Percentiles rank a stretch among this genome's conserved stretches.
Conservation (phyloP, 495 filamentous ascomycete species). For the Staphylotrichum longicolle region DNA sequence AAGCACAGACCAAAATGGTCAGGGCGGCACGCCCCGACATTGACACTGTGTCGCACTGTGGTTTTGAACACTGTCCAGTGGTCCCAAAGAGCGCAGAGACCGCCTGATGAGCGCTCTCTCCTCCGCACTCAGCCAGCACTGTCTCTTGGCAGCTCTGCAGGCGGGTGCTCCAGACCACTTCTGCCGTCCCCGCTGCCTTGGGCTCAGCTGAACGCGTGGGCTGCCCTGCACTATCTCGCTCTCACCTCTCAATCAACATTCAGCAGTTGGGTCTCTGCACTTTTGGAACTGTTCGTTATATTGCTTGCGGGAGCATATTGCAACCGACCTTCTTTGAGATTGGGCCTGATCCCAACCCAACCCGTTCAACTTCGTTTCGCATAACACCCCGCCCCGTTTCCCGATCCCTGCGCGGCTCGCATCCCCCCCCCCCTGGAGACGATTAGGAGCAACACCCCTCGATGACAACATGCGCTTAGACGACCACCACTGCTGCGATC, state of each 20-base stretch:
- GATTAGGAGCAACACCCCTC: constrained; percentile 8
- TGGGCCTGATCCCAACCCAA: not conserved
- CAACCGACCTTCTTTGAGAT: constrained; percentile 2
- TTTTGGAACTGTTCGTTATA: not conserved
- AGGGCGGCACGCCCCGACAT: too few relatives aligned
- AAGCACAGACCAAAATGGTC: too few relatives aligned
- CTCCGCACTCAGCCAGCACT: constrained; percentile 1
- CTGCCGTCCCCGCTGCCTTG: not conserved
- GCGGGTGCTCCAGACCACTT: not conserved
- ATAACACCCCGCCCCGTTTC: constrained; percentile 5
- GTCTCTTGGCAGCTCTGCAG: not conserved
- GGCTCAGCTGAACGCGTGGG: constrained; percentile 8
- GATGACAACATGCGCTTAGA: constrained; percentile 39
- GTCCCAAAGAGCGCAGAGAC: too few relatives aligned
- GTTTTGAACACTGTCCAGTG: too few relatives aligned
- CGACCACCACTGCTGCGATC: constrained; percentile 18
- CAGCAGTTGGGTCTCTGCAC: constrained; percentile 6
- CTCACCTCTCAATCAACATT: not conserved
- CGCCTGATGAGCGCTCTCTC: too few relatives aligned
- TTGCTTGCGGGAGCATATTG: not conserved
- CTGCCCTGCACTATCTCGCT: constrained; percentile 14
- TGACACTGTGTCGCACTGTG: too few relatives aligned
- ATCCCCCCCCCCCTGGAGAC: constrained; percentile 8
- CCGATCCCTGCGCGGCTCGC: constrained; percentile 9
- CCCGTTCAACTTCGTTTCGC: not conserved